Base-by-base conservation (phyloP, 352 stramenopile species). In the Phytophthora citrophthora region DNA sequence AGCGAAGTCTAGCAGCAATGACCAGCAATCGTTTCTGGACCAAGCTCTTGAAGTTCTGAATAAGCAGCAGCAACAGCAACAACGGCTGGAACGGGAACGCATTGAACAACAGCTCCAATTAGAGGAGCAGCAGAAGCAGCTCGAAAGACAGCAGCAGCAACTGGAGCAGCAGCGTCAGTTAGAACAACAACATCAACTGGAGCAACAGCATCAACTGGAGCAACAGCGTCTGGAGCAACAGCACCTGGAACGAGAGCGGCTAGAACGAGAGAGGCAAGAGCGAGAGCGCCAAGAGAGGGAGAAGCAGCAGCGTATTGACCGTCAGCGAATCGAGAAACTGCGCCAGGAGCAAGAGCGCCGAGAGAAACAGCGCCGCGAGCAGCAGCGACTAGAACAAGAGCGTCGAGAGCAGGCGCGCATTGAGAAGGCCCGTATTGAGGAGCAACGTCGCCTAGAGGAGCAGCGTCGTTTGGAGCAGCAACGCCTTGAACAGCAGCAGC, bases 31-130 rank as follows among this genome's bases (percentile, higher is more conserved):
- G 10, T 79, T 84, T 40, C 61, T 81, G 16, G 69, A 81, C 43
- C 72, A 83, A 65, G 74, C 73, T 5, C 60, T 85, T 8, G 76
- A 83, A 62, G 68, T 72, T 27, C 38, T 82, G 24, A 84, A 70
- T 34, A 77, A 80, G 36, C 76, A 79, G 51, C 68, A 74, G 26
- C 58, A 73, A 40, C 56, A 74, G 29, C 70, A 81, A 39, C 74
- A 72, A 10, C 64, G 62, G 44, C 60, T 76, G n/a, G 61, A 76
- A n/a, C 52, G 53, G 13, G 49, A 65, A 16, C 62, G 47, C 29
- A 24, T 69, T 27, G 52, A 61, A 9, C 54, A 77, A 26, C 64
- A 76, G 2, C 54, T 47, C 16, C 47, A 64, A 40, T 49, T 66
- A 41, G 66, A 67, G 40, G 38, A 64, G 11, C 69, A 78, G 24